Percentiles rank a stretch among this genome's conserved stretches.
Evolutionary conservation across 495 filamentous ascomycete species (phyloP).

Genomic region (Neurospora discreta): DNA sequence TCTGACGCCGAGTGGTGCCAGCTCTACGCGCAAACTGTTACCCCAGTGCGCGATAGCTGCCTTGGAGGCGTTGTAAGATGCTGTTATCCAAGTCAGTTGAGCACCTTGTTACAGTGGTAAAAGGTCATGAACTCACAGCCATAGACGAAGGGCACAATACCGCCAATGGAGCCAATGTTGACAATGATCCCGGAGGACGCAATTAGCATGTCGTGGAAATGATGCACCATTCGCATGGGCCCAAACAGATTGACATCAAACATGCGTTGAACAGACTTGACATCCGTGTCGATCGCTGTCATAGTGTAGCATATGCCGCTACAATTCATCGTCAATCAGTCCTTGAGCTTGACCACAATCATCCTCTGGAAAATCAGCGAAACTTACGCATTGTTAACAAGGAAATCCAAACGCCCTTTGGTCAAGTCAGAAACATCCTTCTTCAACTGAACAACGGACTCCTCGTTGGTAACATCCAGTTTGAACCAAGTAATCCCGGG

Average conservation of each 20-base stretch:
- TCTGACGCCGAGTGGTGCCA: neutral
- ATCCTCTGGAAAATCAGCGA: neutral
- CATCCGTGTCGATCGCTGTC: neutral
- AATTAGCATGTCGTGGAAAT: neutral
- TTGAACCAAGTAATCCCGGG: neutral
- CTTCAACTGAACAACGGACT: neutral
- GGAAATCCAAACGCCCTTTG: neutral
- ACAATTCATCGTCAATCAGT: neutral
- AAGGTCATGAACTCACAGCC: neutral
- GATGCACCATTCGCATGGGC: neutral
- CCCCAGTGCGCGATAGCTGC: neutral
- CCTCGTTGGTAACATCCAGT: neutral
- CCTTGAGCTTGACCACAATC: too few relatives aligned
- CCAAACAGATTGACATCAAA: neutral
- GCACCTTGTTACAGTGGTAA: neutral
- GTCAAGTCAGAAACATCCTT: neutral
- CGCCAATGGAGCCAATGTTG: neutral
- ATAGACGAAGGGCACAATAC: neutral
- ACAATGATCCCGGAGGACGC: neutral
- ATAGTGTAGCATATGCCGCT: neutral
- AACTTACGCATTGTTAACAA: neutral
- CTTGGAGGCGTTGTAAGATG: neutral
- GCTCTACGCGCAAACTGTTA: neutral
- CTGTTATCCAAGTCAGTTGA: neutral
- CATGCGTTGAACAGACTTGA: neutral